Evolutionary conservation across 208 protist genomes (phyloP).

Genomic region (Acanthamoeba culbertsoni): DNA sequence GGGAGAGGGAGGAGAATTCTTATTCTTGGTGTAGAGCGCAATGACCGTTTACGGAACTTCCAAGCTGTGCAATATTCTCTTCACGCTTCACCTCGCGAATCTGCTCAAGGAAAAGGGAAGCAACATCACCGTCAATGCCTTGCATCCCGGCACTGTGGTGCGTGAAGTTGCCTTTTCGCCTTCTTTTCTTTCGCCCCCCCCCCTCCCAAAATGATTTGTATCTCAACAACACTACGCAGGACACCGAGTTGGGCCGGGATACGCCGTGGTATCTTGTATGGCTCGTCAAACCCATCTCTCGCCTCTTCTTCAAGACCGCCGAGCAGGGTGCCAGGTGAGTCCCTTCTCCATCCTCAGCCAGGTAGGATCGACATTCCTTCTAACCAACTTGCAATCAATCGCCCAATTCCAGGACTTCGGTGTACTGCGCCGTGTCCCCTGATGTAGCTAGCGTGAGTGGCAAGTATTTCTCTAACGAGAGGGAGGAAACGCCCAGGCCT

Average conservation of each 20-base stretch:
- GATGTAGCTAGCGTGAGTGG: not conserved
- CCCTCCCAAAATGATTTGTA: not conserved
- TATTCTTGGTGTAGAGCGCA: not conserved
- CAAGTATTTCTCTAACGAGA: conserved; percentile 37
- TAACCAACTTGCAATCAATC: not conserved
- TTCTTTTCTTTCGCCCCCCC: not conserved
- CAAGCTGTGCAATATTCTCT: conserved; percentile 48
- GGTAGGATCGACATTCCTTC: not conserved
- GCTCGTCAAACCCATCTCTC: conserved; percentile 4
- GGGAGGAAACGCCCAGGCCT: not conserved
- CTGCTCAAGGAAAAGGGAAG: not conserved
- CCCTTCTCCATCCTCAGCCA: not conserved
- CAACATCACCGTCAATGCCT: conserved; percentile 22
- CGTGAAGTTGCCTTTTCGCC: not conserved
- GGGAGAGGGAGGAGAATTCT: too few relatives aligned
- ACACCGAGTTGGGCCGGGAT: conserved; percentile 14
- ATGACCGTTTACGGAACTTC: not conserved
- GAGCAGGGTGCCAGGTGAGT: not conserved
- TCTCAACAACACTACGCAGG: not conserved
- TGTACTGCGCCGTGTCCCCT: not conserved
- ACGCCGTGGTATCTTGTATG: conserved; percentile 5
- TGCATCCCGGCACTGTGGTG: conserved; percentile 6
- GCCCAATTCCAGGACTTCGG: not conserved
- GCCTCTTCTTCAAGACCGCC: not conserved
- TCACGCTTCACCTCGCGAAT: conserved; percentile 24